These are phyloP conservation scores for Onygenales sp. DNA, from an alignment of 2,329 filamentous ascomycete genomes.

Conservation along the genomic window DNA sequence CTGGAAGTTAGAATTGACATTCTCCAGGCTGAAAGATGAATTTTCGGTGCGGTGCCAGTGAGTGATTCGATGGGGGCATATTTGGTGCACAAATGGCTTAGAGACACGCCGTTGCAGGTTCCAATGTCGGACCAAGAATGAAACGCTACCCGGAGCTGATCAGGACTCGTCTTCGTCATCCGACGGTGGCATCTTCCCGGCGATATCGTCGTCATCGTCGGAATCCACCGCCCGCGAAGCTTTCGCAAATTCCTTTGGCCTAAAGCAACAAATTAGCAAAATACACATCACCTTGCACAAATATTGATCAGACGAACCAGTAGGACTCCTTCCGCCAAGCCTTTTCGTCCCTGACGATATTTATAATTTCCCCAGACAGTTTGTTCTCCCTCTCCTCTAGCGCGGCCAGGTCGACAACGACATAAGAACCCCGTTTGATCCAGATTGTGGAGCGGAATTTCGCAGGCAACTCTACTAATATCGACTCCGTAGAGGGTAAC, in stretches of 20 bases:
- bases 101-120: no score
- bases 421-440: constrained; percentile 82
- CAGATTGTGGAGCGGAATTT: constrained; percentile 87
- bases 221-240: constrained; percentile 52
- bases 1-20: not conserved
- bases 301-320: constrained; percentile 50
- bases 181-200: constrained; percentile 76
- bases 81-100: no score
- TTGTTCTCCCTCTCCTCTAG: constrained; percentile 63
- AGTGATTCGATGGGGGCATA: no score
- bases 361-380: constrained; percentile 80
- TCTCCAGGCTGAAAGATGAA: no score
- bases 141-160: constrained; percentile 1
- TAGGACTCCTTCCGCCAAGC: constrained; percentile 81
- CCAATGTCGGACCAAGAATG: not conserved
- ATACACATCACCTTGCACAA: constrained; percentile 1
- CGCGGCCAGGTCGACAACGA: constrained; percentile 64
- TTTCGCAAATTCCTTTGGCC: constrained; percentile 73
- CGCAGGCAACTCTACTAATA: constrained; percentile 72
- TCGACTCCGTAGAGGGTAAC: constrained; percentile 54
- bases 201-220: constrained; percentile 67
- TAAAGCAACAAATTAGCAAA: constrained; percentile 25
- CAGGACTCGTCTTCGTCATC: constrained; percentile 53
- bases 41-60: no score
- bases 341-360: constrained; percentile 85